Conservation (phyloP, 768 basidiomycete genomes). For the Boletus tylopilopsis region DNA sequence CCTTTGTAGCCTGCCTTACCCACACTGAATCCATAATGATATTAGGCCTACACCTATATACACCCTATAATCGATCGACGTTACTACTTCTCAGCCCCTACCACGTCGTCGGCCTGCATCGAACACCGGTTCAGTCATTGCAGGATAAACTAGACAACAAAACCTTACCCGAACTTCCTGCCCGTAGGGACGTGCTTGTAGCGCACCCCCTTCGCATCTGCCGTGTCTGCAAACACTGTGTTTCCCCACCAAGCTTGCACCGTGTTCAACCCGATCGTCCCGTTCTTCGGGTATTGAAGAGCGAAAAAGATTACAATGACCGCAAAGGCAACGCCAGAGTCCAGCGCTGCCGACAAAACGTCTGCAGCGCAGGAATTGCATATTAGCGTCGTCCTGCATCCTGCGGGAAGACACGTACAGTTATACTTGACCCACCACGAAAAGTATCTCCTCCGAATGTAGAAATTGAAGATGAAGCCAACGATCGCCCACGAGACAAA, state of each 20-base stretch:
- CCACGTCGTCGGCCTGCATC: constrained; percentile 12
- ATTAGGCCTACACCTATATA: too few relatives aligned
- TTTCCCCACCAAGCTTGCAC: constrained; percentile 76
- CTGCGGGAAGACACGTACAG: constrained; percentile 19
- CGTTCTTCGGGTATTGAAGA: constrained; percentile 63
- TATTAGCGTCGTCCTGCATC: neutral
- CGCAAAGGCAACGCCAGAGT: constrained; percentile 62
- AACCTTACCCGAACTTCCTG: constrained; percentile 28
- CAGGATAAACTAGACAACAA: neutral
- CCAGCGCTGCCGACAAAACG: constrained; percentile 68
- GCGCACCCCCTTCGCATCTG: constrained; percentile 11
- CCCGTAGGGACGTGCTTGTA: constrained; percentile 12
- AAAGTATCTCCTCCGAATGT: constrained; percentile 56
- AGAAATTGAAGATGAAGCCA: constrained; percentile 63
- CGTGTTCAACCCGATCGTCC: constrained; percentile 50
- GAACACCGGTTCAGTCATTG: neutral
- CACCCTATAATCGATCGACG: too few relatives aligned
- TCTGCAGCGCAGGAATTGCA: constrained; percentile 29
- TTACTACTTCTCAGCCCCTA: neutral
- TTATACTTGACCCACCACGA: constrained; percentile 66
- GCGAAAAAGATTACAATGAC: constrained; percentile 55
- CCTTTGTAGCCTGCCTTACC: neutral
- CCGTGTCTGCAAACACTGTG: constrained; percentile 31
- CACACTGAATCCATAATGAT: neutral
- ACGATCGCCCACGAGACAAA: constrained; percentile 65